These are phyloP conservation scores for Primulina huaijiensis DNA, from an alignment of 257 asterid species.

Conservation along the genomic window DNA sequence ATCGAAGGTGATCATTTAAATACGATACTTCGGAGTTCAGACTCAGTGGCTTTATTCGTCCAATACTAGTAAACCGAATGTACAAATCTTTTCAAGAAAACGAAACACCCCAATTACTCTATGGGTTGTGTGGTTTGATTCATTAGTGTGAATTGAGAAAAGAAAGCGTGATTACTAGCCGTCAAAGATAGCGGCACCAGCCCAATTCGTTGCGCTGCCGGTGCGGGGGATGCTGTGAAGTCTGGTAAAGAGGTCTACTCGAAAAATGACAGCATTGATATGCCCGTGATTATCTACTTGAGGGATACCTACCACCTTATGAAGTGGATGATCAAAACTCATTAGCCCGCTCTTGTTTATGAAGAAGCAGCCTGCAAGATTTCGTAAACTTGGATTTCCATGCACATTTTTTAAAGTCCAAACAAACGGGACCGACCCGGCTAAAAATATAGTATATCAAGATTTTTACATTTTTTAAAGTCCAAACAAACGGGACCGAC, in stretches of 20 bases:
- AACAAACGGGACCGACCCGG: no score
- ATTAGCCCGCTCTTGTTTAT: slow-evolving; percentile 43
- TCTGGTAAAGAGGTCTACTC: slow-evolving; percentile 54
- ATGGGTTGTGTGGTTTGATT: neutral
- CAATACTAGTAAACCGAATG: neutral
- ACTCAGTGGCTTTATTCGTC: neutral
- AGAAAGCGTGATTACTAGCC: slow-evolving; percentile 13
- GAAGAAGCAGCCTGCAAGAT: slow-evolving; percentile 59
- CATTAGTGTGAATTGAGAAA: neutral
- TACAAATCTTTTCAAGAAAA: neutral
- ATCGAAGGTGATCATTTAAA: neutral
- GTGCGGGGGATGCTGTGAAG: slow-evolving; percentile 53
- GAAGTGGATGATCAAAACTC: no score
- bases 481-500: no score
- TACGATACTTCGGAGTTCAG: neutral
- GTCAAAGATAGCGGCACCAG: slow-evolving; percentile 38
- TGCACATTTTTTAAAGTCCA: no score
- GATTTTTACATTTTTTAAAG: no score
- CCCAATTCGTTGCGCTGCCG: slow-evolving; percentile 68
- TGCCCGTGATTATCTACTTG: slow-evolving; percentile 48
- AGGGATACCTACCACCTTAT: slow-evolving; percentile 46
- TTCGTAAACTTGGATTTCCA: neutral
- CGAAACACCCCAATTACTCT: no score
- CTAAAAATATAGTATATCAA: no score
- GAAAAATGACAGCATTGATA: slow-evolving; percentile 40